Conservation (phyloP, 73 alveolate genomes). For the Tetrahymena elliotti region DNA sequence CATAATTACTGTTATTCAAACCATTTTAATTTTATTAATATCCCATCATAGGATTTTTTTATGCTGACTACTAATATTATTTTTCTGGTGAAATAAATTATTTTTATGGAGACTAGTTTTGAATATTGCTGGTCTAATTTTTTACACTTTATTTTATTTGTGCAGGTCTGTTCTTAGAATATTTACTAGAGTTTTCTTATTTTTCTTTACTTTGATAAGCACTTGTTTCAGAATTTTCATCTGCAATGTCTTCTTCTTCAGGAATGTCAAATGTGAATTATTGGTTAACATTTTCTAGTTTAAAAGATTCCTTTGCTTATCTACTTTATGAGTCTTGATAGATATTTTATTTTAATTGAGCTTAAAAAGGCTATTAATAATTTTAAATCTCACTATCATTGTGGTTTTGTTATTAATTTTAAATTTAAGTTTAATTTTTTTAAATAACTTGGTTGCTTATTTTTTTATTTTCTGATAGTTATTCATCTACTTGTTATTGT, state of each 20-base stretch:
- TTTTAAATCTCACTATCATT: background rate
- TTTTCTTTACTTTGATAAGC: background rate
- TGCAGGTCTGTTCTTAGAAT: background rate
- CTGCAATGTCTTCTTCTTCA: background rate
- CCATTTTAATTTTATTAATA: too few relatives aligned
- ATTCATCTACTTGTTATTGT: too few relatives aligned
- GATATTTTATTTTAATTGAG: background rate
- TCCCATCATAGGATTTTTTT: background rate
- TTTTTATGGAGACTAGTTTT: background rate
- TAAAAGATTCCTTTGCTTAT: background rate
- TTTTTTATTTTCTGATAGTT: too few relatives aligned
- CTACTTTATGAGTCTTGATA: background rate
- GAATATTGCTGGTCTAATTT: too few relatives aligned
- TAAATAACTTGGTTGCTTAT: background rate
- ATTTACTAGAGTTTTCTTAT: background rate
- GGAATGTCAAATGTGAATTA: background rate
- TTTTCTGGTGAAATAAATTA: background rate
- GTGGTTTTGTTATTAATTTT: background rate
- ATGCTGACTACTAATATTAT: background rate
- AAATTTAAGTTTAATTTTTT: too few relatives aligned
- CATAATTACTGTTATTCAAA: background rate
- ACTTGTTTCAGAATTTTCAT: background rate
- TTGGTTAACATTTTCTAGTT: background rate
- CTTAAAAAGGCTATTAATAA: background rate
- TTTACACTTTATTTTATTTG: background rate